Conservation (phyloP, 768 basidiomycete species). For the Boletus coccyginus region DNA sequence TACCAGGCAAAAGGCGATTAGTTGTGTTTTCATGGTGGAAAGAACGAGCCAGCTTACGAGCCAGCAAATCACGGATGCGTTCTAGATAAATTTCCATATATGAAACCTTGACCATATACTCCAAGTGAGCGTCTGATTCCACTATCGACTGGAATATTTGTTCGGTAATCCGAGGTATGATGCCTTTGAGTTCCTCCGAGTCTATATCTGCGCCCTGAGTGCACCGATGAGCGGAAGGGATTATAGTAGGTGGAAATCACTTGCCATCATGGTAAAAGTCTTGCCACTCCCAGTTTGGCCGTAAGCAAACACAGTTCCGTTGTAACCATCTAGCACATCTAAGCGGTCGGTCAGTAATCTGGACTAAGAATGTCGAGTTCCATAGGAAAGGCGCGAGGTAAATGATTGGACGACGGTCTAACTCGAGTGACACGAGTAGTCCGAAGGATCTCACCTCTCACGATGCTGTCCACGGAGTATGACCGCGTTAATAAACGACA, state of each 20-base stretch:
- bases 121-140: conserved; percentile 89
- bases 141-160: conserved; percentile 99
- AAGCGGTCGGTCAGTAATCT: conserved; percentile 19
- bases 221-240: conserved; percentile 8
- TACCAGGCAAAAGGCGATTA: conserved; percentile 25
- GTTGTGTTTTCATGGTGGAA: not conserved
- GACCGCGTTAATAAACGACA: conserved; percentile 18
- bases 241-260: conserved; percentile 12
- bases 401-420: not conserved
- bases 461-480: conserved; percentile 55
- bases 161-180: conserved; percentile 97
- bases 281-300: conserved; percentile 98
- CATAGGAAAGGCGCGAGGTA: not conserved
- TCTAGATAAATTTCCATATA: conserved; percentile 99
- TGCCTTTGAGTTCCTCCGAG: conserved; percentile 86
- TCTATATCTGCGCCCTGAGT: conserved; percentile 95
- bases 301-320: conserved; percentile 96
- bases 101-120: conserved; percentile 98
- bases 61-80: conserved; percentile 89
- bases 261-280: conserved; percentile 98
- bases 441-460: conserved; percentile 62
- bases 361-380: not conserved
- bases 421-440: not conserved
- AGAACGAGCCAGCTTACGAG: conserved; percentile 60
- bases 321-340: conserved; percentile 99